Percentiles rank a stretch among this genome's conserved stretches.
phyloP scores from a whole-genome alignment of 257 asterid genomes.

The Cynanchum wilfordii region DNA sequence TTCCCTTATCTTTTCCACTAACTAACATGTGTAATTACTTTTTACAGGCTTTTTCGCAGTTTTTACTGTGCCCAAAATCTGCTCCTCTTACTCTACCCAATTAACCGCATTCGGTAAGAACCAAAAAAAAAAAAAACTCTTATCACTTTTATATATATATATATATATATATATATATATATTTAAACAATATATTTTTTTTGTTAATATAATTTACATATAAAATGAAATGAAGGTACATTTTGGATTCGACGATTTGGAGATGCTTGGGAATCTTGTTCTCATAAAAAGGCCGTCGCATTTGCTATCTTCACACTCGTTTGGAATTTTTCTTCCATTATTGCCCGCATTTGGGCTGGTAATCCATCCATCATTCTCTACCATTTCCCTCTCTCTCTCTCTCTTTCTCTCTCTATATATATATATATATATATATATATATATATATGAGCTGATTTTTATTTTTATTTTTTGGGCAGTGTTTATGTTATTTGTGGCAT shows the following conservation, averaged over 20 bases:
- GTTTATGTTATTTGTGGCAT: conserved; percentile 83
- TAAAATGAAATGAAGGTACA: conserved; percentile 38
- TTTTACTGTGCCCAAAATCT: conserved; percentile 70
- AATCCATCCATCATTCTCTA: background rate
- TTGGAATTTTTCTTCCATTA: conserved; percentile 68
- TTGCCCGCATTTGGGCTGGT: conserved; percentile 93
- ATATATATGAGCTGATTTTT: background rate
- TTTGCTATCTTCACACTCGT: conserved; percentile 66
- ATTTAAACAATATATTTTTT: too few species aligned
- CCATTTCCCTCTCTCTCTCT: background rate
- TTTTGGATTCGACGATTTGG: conserved; percentile 64
- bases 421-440: background rate
- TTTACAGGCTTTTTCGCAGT: conserved; percentile 77
- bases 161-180: too few species aligned
- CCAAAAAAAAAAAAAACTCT: too few species aligned
- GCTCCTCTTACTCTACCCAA: conserved; percentile 70
- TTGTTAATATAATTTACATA: too few species aligned
- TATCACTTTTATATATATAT: too few species aligned
- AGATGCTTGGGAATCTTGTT: conserved; percentile 79
- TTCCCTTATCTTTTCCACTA: background rate
- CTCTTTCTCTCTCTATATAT: too few species aligned
- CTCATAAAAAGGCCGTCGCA: conserved; percentile 83
- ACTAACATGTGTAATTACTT: background rate
- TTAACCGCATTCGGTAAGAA: conserved; percentile 40
- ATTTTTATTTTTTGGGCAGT: conserved; percentile 36